Evolutionary conservation across 495 filamentous ascomycete species (phyloP).

Genomic region (Podospora conica): DNA sequence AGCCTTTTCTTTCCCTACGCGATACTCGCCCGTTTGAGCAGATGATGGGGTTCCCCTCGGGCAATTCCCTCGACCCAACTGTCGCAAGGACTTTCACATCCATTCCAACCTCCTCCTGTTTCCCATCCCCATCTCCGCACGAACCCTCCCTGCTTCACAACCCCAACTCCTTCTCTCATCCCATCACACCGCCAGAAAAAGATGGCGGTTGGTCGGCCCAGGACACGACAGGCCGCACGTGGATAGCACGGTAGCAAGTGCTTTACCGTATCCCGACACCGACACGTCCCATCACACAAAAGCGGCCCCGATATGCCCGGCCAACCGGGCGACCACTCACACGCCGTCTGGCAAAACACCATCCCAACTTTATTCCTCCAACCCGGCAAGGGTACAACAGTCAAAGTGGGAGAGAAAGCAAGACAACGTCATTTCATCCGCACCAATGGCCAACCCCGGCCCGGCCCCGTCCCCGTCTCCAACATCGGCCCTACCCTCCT

Average conservation of each 20-base stretch:
- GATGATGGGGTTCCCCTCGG: no score
- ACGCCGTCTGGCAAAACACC: background rate
- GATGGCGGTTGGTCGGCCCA: no score
- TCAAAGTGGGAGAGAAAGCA: background rate
- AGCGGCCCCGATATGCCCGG: background rate
- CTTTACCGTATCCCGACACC: background rate
- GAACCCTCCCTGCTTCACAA: background rate
- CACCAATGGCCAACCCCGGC: background rate
- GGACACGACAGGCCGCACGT: background rate
- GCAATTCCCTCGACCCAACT: no score
- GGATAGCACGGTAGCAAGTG: background rate
- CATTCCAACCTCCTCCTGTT: background rate
- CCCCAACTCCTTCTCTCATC: background rate
- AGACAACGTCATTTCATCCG: background rate
- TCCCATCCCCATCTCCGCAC: background rate
- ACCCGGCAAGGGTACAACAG: background rate
- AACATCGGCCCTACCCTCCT: background rate
- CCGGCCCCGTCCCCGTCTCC: background rate
- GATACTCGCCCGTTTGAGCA: no score
- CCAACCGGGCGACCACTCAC: background rate
- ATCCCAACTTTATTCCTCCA: background rate
- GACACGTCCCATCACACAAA: background rate
- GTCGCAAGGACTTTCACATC: no score
- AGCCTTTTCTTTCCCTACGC: background rate
- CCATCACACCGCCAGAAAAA: background rate